A percentile compares a stretch with the other conserved stretches of the same genome.
Conservation (phyloP, 1,284 basidiomycete genomes). For the Marasmius sp. region DNA sequence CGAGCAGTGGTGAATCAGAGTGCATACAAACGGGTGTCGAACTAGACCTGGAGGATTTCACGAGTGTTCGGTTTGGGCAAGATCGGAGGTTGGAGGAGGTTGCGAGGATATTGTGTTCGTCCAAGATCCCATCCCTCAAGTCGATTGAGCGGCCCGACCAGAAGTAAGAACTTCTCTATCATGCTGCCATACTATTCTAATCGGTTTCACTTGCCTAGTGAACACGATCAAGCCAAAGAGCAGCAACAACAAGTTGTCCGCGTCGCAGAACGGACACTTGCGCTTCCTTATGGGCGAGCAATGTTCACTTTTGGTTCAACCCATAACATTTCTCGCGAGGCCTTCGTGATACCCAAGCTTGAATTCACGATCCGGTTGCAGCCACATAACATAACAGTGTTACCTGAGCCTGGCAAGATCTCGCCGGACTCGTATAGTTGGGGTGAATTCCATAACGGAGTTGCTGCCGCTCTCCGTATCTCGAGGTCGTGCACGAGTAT, state of each 20-base stretch:
- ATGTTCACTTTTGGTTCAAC: conserved; percentile 86
- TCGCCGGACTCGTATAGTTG: conserved; percentile 75
- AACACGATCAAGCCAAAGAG: conserved; percentile 78
- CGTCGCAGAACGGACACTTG: conserved; percentile 82
- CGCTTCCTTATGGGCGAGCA: conserved; percentile 83
- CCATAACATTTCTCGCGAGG: conserved; percentile 68
- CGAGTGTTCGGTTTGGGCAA: conserved; percentile 82
- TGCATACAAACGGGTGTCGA: conserved; percentile 63
- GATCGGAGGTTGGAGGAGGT: conserved; percentile 88
- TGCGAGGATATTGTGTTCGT: conserved; percentile 83
- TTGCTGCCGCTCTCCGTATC: conserved; percentile 86
- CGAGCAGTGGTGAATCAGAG: conserved; percentile 54
- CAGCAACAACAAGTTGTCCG: conserved; percentile 79
- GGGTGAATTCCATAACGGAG: conserved; percentile 98
- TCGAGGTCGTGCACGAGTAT: conserved; percentile 75
- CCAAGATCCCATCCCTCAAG: conserved; percentile 63
- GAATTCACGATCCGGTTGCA: conserved; percentile 78
- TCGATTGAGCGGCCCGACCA: conserved; percentile 71
- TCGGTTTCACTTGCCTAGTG: conserved; percentile 41
- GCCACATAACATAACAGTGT: conserved; percentile 62
- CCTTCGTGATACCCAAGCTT: conserved; percentile 79
- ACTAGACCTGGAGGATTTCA: conserved; percentile 69
- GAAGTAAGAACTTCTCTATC: conserved; percentile 45
- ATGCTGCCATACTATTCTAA: neutral
- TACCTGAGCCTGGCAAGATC: conserved; percentile 67